These are phyloP conservation scores for Rhizoclosmatium sp. DNA, from an alignment of 192 early-diverging fungal species.

Conservation along the genomic window DNA sequence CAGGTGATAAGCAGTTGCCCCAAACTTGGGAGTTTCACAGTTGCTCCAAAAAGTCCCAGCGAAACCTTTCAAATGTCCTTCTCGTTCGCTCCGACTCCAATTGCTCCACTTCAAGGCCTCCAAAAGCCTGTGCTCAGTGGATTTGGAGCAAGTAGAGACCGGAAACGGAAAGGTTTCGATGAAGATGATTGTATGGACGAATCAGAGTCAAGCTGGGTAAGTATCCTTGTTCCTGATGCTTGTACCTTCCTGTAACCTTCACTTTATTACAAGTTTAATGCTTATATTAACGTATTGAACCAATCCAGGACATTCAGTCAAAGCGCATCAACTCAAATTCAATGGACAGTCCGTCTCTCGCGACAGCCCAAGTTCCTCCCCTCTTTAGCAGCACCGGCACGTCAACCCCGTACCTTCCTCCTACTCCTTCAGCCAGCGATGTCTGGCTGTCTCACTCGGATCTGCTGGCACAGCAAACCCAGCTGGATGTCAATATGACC, in stretches of 20 bases:
- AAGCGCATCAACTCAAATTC: background rate
- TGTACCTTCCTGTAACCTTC: background rate
- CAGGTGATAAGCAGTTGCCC: too few species aligned
- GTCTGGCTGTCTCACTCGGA: background rate
- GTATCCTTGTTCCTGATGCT: too few species aligned
- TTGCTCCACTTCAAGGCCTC: too few species aligned
- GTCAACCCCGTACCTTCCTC: background rate
- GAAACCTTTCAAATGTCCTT: too few species aligned
- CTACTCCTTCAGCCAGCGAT: background rate
- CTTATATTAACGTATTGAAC: background rate
- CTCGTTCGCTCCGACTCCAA: too few species aligned
- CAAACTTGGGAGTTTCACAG: too few species aligned
- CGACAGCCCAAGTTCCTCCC: background rate
- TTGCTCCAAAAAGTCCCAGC: background rate
- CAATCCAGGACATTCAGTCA: background rate
- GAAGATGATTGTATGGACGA: too few species aligned
- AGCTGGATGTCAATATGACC: background rate
- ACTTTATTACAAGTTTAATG: background rate
- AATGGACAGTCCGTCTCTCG: background rate
- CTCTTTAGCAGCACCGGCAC: background rate
- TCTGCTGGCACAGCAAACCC: background rate
- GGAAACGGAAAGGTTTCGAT: too few species aligned
- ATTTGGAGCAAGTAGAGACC: too few species aligned
- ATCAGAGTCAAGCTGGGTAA: too few species aligned
- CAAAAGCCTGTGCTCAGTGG: too few species aligned